Evolutionary conservation across 345 rosid genomes (phyloP), one percentile per base, ranked within the genome.

Genomic region (Zanthoxylum bungeanum): DNA sequence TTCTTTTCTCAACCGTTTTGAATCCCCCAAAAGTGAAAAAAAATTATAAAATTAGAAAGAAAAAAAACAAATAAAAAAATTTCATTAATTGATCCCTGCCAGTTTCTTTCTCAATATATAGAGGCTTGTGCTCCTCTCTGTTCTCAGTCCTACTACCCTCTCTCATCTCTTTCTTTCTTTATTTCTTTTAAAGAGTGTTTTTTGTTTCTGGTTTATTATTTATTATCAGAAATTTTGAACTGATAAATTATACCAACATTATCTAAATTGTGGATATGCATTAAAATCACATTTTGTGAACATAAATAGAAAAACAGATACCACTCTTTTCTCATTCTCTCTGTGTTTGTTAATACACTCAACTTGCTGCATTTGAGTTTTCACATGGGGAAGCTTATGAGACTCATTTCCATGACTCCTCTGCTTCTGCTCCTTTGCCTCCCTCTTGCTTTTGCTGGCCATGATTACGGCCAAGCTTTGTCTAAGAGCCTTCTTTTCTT

Each of bases 401-500:
- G n/a, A n/a, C n/a, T n/a, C n/a, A n/a, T n/a, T n/a, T n/a, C n/a
- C n/a, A n/a, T n/a, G 75, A 75, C 81, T 74, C 71, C 85, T 77
- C 71, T 90, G 73, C 58, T 91, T 63, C 78, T 89, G 62, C 76
- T 91, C 14, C 78, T 91, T 33, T 86, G 81, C 72, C 70, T 89
- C 37, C 94, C 95, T 1, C 74, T 77, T 37, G 93, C 85, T 63
- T 72, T 79, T 3, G 90, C 93, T 40, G 96, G 91, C 9, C 99
- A 96, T 80, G 97, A 96, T 82, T 96, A 96, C 50, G 86, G 85
- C 30, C 93, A 88, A 75, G 99, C 99, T 74, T 85, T 96, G n/a
- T 80, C 87, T 22, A 96, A 96, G 74, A 89, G 99, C 91, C 77
- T 93, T 76, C 88, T 96, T 70, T 96, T 96, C 83, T 96, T 91